These are phyloP conservation scores for Mrakiaceae sp. DNA, from an alignment of 1,284 basidiomycete genomes.

Conservation along the genomic window DNA sequence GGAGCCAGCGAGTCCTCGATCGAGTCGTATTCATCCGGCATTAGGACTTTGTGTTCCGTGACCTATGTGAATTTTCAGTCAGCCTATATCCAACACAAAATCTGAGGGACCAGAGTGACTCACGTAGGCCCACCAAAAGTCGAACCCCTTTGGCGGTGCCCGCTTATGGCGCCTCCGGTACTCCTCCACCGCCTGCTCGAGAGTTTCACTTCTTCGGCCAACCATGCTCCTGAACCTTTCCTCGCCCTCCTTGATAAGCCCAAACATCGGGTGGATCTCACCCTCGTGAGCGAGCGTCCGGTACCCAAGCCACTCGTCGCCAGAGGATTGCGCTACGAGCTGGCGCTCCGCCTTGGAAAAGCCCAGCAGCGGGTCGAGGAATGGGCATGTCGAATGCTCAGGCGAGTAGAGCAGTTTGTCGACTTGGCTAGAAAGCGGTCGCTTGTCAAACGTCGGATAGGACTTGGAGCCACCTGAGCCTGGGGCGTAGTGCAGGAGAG, in stretches of 20 bases:
- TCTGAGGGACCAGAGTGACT: neutral
- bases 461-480: no score
- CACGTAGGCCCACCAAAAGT: slow-evolving; percentile 21
- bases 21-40: slow-evolving; percentile 26
- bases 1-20: slow-evolving; percentile 20
- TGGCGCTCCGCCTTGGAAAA: neutral
- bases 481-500: no score
- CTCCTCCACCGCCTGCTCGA: slow-evolving; percentile 22
- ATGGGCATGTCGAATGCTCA: neutral
- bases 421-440: neutral
- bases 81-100: neutral
- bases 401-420: no score
- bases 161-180: slow-evolving; percentile 21
- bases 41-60: slow-evolving; percentile 16
- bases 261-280: slow-evolving; percentile 10
- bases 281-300: neutral
- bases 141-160: slow-evolving; percentile 22
- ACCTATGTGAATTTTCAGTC: neutral
- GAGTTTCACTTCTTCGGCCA: slow-evolving; percentile 14
- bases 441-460: no score
- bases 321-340: neutral
- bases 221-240: slow-evolving; percentile 8
- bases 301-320: neutral
- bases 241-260: slow-evolving; percentile 6
- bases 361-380: slow-evolving; percentile 5